Conservation (phyloP, 768 basidiomycete species). For the Panus rudis region DNA sequence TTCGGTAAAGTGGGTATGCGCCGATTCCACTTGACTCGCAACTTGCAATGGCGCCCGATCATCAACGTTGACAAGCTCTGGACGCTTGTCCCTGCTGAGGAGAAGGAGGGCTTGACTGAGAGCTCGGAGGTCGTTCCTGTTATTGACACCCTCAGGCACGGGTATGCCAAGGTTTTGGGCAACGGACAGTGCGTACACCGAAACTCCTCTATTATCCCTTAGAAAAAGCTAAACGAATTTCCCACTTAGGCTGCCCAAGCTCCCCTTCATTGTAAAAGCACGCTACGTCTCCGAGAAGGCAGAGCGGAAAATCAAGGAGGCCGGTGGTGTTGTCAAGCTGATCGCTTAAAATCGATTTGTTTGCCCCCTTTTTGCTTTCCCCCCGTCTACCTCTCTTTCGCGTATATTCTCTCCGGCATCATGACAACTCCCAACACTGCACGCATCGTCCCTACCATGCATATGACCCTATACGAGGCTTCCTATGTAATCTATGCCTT, state of each 20-base stretch:
- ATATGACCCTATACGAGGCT: constrained; percentile 22
- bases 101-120: constrained; percentile 72
- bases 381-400: constrained; percentile 15
- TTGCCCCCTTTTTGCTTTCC: constrained; percentile 22
- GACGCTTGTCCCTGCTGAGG: constrained; percentile 79
- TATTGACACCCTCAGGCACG: constrained; percentile 77
- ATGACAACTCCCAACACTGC: neutral
- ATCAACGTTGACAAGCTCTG: constrained; percentile 99
- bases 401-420: constrained; percentile 14
- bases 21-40: constrained; percentile 92
- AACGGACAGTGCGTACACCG: constrained; percentile 69
- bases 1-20: constrained; percentile 99
- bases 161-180: constrained; percentile 92
- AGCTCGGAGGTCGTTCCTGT: constrained; percentile 86
- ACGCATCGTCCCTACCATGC: constrained; percentile 15
- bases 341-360: constrained; percentile 55
- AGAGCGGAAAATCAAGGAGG: constrained; percentile 88
- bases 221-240: neutral
- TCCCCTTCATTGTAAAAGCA: constrained; percentile 97
- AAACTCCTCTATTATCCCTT: neutral
- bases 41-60: constrained; percentile 85
- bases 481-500: constrained; percentile 24
- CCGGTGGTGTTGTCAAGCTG: constrained; percentile 89
- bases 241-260: constrained; percentile 61
- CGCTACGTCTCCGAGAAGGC: constrained; percentile 88